Conservation (phyloP, 1,284 basidiomycete species). For the Malassezia brasiliensis region DNA sequence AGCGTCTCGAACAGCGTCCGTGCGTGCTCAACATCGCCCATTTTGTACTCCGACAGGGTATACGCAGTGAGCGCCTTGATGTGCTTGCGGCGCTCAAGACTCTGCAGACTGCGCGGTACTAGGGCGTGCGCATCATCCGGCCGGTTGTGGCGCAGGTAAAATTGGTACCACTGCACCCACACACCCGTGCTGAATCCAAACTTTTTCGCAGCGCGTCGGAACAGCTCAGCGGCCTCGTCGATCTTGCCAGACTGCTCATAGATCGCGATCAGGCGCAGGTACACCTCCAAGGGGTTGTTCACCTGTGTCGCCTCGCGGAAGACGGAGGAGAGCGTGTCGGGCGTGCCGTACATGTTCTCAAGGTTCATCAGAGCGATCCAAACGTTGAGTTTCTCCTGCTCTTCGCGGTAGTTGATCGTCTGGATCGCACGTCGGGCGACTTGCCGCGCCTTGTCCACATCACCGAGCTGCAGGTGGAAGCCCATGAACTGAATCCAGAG, state of each 20-base stretch:
- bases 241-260: constrained; percentile 70
- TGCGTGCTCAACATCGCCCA: constrained; percentile 85
- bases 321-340: constrained; percentile 61
- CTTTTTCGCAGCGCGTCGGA: constrained; percentile 59
- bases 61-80: constrained; percentile 88
- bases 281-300: constrained; percentile 84
- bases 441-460: constrained; percentile 83
- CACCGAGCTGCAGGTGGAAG: constrained; percentile 87
- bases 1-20: constrained; percentile 95
- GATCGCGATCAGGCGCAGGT: constrained; percentile 73
- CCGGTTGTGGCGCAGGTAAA: constrained; percentile 61
- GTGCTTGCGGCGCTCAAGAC: constrained; percentile 88
- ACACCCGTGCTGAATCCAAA: constrained; percentile 81
- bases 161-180: constrained; percentile 79
- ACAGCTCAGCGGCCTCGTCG: constrained; percentile 31
- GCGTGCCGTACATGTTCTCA: constrained; percentile 79
- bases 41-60: constrained; percentile 86
- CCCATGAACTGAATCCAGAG: constrained; percentile 99
- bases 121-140: constrained; percentile 73
- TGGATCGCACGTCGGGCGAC: constrained; percentile 73
- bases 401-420: constrained; percentile 88
- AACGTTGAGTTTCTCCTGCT: constrained; percentile 89
- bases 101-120: constrained; percentile 78
- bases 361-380: constrained; percentile 95
- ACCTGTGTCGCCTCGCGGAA: constrained; percentile 83